Conservation (phyloP, 306 rosid genomes). For the Sesbania bispinosa region DNA sequence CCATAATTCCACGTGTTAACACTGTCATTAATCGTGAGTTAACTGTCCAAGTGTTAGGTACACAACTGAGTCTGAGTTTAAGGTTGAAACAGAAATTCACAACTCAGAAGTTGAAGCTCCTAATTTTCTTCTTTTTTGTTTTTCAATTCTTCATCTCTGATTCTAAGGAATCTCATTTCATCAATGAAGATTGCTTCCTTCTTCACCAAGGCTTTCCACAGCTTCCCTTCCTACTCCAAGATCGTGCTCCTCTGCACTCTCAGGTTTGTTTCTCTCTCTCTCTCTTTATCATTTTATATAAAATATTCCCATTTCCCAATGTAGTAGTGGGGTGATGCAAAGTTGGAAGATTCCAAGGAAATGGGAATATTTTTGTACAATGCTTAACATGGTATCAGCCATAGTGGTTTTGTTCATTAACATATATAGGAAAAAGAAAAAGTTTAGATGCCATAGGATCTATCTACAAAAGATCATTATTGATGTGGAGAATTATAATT, state of each 20-base stretch:
- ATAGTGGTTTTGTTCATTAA: background rate
- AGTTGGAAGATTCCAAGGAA: background rate
- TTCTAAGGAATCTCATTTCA: background rate
- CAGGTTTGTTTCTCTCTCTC: slow-evolving; percentile 52
- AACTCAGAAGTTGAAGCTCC: background rate
- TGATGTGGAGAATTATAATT: background rate
- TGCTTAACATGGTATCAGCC: background rate
- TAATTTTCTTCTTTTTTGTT: background rate
- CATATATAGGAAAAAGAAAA: background rate
- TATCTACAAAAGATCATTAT: background rate
- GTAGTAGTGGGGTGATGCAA: no score
- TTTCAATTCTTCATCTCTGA: background rate
- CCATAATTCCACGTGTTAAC: slow-evolving; percentile 4
- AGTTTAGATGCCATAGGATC: background rate
- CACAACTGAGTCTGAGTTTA: background rate
- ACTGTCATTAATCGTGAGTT: background rate
- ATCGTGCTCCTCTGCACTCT: slow-evolving; percentile 54
- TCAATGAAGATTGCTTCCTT: slow-evolving; percentile 46
- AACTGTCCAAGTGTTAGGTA: background rate
- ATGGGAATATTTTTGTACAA: background rate
- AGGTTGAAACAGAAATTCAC: background rate
- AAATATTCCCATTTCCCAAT: background rate
- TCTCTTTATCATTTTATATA: background rate
- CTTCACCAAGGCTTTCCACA: slow-evolving; percentile 45
- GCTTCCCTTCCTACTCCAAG: slow-evolving; percentile 46